phyloP scores from a whole-genome alignment of 495 filamentous ascomycete genomes.

The Aspergillus campestris region DNA sequence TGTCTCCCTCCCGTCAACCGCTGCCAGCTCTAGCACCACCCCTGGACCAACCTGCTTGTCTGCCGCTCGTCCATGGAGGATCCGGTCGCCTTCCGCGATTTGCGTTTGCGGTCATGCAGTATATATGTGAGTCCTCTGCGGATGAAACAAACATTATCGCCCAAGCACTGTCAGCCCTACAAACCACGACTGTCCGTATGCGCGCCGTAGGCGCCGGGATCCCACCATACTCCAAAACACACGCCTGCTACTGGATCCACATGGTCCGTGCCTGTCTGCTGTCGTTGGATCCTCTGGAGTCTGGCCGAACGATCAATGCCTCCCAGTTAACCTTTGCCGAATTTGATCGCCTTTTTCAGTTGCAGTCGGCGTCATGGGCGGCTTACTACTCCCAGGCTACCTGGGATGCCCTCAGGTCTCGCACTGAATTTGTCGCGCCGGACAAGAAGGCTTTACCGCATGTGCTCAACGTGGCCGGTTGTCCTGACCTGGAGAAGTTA shows the following conservation, averaged over 20 bases:
- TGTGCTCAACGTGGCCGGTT: background rate
- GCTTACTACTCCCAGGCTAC: background rate
- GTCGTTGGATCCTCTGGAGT: background rate
- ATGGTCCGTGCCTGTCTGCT: slow-evolving; percentile 1
- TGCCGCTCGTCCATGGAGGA: background rate
- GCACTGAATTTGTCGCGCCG: slow-evolving; percentile 1
- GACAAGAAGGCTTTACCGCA: slow-evolving; percentile 3
- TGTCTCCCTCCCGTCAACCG: background rate
- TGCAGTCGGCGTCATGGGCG: background rate
- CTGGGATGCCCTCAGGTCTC: slow-evolving; percentile 1
- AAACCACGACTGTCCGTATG: slow-evolving; percentile 2
- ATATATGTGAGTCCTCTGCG: background rate
- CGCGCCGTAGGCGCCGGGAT: background rate
- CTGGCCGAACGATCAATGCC: background rate
- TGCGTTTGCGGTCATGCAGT: slow-evolving; percentile 1
- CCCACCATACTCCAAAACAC: slow-evolving; percentile 4
- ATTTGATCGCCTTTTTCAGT: background rate
- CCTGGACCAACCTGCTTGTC: background rate
- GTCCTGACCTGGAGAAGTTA: too few relatives aligned
- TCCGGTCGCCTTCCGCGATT: slow-evolving; percentile 1
- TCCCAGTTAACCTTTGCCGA: background rate
- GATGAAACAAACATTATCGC: background rate
- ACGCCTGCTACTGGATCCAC: slow-evolving; percentile 5
- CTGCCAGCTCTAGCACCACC: background rate
- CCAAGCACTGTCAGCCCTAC: background rate